Evolutionary conservation across 202 grass and related monocot species (phyloP).

Genomic region (Eragrostis tef): DNA sequence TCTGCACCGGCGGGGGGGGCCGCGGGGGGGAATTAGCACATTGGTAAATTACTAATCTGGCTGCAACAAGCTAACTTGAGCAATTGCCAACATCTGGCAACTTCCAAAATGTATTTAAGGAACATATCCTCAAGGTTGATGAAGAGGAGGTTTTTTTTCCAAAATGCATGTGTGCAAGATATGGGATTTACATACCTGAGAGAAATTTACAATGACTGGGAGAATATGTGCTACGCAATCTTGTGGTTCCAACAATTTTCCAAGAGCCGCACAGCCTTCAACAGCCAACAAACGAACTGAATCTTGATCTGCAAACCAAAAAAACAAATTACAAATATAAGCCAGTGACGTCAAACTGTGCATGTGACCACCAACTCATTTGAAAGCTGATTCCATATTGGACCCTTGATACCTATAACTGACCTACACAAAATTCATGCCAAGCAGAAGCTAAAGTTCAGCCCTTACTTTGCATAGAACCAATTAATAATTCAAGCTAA

Average conservation of each 20-base stretch:
- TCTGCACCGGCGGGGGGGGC: not conserved
- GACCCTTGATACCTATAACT: not conserved
- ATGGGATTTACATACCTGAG: constrained; percentile 61
- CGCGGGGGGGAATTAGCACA: not conserved
- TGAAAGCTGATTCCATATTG: not conserved
- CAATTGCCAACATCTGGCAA: constrained; percentile 19
- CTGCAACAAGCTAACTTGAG: not conserved
- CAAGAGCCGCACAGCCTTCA: constrained; percentile 91
- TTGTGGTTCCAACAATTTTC: constrained; percentile 87
- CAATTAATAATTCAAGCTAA: not conserved
- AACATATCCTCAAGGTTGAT: not conserved
- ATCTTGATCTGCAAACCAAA: constrained; percentile 74
- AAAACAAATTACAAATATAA: not conserved
- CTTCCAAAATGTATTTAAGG: not conserved
- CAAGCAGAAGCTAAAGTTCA: not conserved
- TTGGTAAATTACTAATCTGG: not conserved
- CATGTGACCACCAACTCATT: not conserved
- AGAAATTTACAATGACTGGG: constrained; percentile 90
- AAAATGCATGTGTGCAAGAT: not conserved
- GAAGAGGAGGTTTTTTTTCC: not conserved
- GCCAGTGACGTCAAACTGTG: no score
- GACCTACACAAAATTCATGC: not conserved
- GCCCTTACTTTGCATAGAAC: not conserved
- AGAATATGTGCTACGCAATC: constrained; percentile 91
- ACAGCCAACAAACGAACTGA: constrained; percentile 91